phyloP scores from a whole-genome alignment of 2,329 filamentous ascomycete genomes.

The Sarocladium kiliense region DNA sequence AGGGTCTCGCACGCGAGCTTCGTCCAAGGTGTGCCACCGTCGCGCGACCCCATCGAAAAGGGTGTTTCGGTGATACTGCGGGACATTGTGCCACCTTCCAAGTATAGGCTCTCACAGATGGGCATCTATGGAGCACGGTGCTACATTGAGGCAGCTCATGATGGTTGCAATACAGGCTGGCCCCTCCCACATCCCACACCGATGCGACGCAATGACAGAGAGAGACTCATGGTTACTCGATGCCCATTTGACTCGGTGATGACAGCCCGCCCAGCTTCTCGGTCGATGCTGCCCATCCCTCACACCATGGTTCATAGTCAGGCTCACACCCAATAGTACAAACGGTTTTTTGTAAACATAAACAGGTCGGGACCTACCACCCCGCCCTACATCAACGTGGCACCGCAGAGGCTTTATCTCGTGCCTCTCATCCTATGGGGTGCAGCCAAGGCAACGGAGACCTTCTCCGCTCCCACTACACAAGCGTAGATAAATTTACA shows the following conservation, averaged over 20 bases:
- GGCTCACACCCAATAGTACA: background rate
- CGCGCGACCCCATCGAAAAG: background rate
- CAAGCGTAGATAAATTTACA: background rate
- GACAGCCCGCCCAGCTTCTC: too few relatives aligned
- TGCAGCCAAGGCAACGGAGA: background rate
- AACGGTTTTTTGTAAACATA: background rate
- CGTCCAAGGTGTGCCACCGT: background rate
- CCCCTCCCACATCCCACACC: background rate
- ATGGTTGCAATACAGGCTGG: background rate
- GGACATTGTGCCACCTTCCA: slow-evolving; percentile 3
- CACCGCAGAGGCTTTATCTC: background rate
- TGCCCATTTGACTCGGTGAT: too few relatives aligned
- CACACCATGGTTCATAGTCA: background rate
- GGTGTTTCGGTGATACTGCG: slow-evolving; percentile 3
- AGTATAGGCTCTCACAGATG: background rate
- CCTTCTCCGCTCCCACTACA: background rate
- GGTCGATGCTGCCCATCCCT: too few relatives aligned
- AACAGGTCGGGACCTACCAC: background rate
- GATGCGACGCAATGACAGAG: background rate
- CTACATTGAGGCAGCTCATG: background rate
- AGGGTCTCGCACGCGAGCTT: too few relatives aligned
- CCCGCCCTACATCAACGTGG: background rate
- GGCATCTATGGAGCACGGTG: background rate
- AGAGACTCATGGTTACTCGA: too few relatives aligned
- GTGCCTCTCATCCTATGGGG: background rate